Evolutionary conservation across 768 basidiomycete genomes (phyloP).

Genomic region (Psilocybe cyanescens): DNA sequence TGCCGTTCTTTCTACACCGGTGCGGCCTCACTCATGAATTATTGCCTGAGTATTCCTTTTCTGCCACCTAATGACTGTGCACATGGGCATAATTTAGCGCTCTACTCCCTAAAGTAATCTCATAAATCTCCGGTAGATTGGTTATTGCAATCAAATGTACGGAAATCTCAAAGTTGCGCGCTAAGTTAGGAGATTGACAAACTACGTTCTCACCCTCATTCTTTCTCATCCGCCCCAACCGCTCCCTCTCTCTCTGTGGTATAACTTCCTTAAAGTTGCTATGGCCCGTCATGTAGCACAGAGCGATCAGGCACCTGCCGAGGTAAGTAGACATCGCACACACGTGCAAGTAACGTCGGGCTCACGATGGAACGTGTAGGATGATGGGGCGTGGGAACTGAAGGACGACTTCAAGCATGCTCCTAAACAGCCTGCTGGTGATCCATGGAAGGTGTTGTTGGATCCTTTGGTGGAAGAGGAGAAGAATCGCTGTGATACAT

Average conservation of each 20-base stretch:
- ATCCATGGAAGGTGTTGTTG: conserved; percentile 1
- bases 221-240: neutral
- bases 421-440: neutral
- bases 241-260: too few species aligned
- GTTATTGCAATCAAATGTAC: neutral
- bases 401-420: neutral
- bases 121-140: neutral
- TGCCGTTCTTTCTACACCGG: too few species aligned
- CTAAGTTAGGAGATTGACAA: neutral
- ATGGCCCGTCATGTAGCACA: neutral
- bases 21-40: too few species aligned
- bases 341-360: neutral
- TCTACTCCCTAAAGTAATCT: neutral
- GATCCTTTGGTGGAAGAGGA: neutral
- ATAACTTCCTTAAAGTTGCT: neutral
- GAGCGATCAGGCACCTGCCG: neutral
- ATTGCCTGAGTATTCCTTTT: neutral
- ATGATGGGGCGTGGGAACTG: neutral
- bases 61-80: neutral
- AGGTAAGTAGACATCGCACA: neutral
- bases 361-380: neutral
- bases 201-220: neutral
- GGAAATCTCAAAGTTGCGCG: neutral
- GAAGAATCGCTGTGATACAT: conserved; percentile 1
- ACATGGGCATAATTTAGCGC: neutral